phyloP scores from a whole-genome alignment of 2,329 filamentous ascomycete genomes.

The Cercospora beticola region DNA sequence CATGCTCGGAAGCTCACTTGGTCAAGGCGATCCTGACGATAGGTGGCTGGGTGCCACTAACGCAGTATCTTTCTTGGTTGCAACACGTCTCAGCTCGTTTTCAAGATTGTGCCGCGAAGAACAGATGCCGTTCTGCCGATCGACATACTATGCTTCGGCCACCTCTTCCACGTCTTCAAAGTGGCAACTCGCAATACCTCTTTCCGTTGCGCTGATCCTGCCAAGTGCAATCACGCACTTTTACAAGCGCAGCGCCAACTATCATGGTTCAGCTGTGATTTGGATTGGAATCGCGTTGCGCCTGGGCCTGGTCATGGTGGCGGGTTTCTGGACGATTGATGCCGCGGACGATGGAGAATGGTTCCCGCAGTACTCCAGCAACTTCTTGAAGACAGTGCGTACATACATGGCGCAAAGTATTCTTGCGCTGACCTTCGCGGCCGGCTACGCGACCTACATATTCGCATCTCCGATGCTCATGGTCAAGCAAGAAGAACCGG shows the following conservation, averaged over 20 bases:
- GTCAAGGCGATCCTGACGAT: slow-evolving; percentile 65
- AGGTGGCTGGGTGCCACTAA: slow-evolving; percentile 79
- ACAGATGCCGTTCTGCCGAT: slow-evolving; percentile 95
- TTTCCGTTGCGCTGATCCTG: slow-evolving; percentile 67
- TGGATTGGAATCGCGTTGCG: slow-evolving; percentile 85
- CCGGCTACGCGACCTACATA: slow-evolving; percentile 79
- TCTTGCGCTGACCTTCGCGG: slow-evolving; percentile 76
- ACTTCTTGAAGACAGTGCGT: slow-evolving; percentile 68
- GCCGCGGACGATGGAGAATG: slow-evolving; percentile 83
- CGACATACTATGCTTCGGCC: slow-evolving; percentile 91
- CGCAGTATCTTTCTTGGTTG: slow-evolving; percentile 75
- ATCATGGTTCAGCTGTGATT: slow-evolving; percentile 77
- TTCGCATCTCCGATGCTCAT: slow-evolving; percentile 84
- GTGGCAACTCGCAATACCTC: slow-evolving; percentile 84
- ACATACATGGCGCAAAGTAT: slow-evolving; percentile 77
- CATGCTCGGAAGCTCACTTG: slow-evolving; percentile 72
- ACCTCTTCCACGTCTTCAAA: slow-evolving; percentile 88
- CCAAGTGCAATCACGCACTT: slow-evolving; percentile 77
- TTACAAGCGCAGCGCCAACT: slow-evolving; percentile 78
- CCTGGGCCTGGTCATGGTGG: slow-evolving; percentile 69
- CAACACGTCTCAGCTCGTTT: slow-evolving; percentile 77
- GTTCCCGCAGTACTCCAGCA: slow-evolving; percentile 61
- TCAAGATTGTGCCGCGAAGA: slow-evolving; percentile 95
- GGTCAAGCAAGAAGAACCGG: slow-evolving; percentile 53
- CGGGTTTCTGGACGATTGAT: slow-evolving; percentile 84